A percentile compares a stretch with the other conserved stretches of the same genome.
Evolutionary conservation across 31 red algal species (phyloP).

Genomic region (Odonthalia washingtoniensis): DNA sequence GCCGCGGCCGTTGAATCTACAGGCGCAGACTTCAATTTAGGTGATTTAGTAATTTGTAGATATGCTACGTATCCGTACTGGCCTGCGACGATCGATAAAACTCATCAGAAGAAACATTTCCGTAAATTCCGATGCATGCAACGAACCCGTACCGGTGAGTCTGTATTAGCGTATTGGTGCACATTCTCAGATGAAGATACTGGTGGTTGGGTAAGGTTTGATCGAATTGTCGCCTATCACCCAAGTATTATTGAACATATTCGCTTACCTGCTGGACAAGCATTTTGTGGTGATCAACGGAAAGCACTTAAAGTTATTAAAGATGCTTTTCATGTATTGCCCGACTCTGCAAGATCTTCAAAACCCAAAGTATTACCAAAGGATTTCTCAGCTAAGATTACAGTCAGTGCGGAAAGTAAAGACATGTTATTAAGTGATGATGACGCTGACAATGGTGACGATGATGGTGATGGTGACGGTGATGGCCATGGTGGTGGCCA

Average conservation of each 20-base stretch:
- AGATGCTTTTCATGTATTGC: slow-evolving; percentile 14
- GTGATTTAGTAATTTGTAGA: slow-evolving; percentile 64
- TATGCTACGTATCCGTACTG: slow-evolving; percentile 75
- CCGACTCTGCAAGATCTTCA: background rate
- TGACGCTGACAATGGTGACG: slow-evolving; percentile 14
- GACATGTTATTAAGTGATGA: slow-evolving; percentile 4
- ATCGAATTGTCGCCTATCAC: slow-evolving; percentile 58
- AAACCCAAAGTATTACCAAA: background rate
- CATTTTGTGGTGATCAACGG: slow-evolving; percentile 9
- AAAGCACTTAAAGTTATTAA: slow-evolving; percentile 39
- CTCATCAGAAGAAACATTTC: slow-evolving; percentile 33
- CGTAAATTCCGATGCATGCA: slow-evolving; percentile 38
- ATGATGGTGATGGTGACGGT: slow-evolving; percentile 11
- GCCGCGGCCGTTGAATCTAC: background rate
- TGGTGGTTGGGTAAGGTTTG: slow-evolving; percentile 64
- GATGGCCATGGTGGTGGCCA: background rate
- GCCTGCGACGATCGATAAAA: slow-evolving; percentile 71
- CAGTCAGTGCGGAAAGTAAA: background rate
- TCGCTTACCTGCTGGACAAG: slow-evolving; percentile 25
- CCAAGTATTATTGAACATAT: slow-evolving; percentile 50
- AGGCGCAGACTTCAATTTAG: slow-evolving; percentile 46
- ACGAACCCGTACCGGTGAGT: slow-evolving; percentile 8
- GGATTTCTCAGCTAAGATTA: background rate
- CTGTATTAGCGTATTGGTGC: slow-evolving; percentile 61
- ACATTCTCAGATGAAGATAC: slow-evolving; percentile 73